phyloP scores from a whole-genome alignment of 2,329 filamentous ascomycete species.

The Fusarium sp. region DNA sequence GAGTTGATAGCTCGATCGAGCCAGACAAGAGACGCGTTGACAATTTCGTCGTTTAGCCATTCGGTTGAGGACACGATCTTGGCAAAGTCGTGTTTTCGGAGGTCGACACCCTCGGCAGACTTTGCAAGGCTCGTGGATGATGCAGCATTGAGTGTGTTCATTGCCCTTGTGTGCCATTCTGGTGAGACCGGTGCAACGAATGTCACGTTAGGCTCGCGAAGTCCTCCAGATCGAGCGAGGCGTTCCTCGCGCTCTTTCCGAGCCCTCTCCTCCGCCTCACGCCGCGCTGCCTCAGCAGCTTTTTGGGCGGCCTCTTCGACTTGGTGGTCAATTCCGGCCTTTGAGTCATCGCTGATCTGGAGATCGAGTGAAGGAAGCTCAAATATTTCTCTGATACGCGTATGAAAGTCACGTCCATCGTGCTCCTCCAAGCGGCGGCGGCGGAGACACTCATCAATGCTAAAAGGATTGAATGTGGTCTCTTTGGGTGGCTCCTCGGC shows the following conservation, averaged over 20 bases:
- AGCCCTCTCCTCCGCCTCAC: constrained; percentile 37
- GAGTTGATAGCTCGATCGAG: constrained; percentile 68
- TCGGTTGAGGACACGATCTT: constrained; percentile 64
- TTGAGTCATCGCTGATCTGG: constrained; percentile 45
- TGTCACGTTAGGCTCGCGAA: constrained; percentile 42
- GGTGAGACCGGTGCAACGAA: constrained; percentile 44
- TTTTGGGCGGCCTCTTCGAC: constrained; percentile 38
- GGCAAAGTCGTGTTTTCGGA: constrained; percentile 68
- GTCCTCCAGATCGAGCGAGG: constrained; percentile 45
- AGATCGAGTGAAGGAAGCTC: constrained; percentile 39
- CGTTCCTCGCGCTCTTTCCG: constrained; percentile 40
- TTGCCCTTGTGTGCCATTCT: constrained; percentile 41
- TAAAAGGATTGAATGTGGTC: not conserved
- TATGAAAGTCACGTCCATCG: constrained; percentile 17
- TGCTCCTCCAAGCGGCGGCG: constrained; percentile 11
- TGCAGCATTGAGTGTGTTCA: constrained; percentile 48
- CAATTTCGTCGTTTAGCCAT: constrained; percentile 82
- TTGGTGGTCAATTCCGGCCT: constrained; percentile 36
- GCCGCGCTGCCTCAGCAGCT: constrained; percentile 39
- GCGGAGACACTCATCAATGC: not conserved
- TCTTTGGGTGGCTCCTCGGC: constrained; percentile 1
- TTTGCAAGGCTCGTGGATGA: constrained; percentile 52
- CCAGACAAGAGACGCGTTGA: constrained; percentile 72
- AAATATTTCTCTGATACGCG: constrained; percentile 41
- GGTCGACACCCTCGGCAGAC: constrained; percentile 59